Percentiles rank a stretch among this genome's conserved stretches.
These are phyloP conservation scores for Phylloboletellus chloephorus DNA, from an alignment of 1,284 basidiomycete genomes.

Conservation along the genomic window DNA sequence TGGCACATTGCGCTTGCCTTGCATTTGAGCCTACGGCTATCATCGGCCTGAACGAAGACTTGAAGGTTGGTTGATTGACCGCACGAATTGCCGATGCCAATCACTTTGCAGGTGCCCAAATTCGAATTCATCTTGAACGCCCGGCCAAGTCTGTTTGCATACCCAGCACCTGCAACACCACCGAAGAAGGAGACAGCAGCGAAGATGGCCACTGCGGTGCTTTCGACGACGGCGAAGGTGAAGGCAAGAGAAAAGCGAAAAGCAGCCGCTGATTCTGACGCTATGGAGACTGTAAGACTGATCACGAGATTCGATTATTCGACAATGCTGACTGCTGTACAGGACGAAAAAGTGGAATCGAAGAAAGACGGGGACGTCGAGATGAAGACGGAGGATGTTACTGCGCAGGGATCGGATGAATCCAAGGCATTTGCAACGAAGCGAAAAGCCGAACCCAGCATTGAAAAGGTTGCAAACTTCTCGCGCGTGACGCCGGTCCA, in stretches of 20 bases:
- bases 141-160: conserved; percentile 84
- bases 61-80: conserved; percentile 55
- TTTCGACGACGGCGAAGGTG: conserved; percentile 92
- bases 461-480: conserved; percentile 81
- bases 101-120: conserved; percentile 64
- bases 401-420: conserved; percentile 54
- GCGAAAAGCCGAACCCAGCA: conserved; percentile 71
- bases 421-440: conserved; percentile 40
- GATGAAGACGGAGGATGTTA: conserved; percentile 63
- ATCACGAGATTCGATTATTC: neutral
- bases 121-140: conserved; percentile 89
- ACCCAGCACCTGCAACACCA: conserved; percentile 78
- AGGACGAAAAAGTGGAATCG: conserved; percentile 52
- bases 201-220: conserved; percentile 87
- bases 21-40: conserved; percentile 93
- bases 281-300: conserved; percentile 74
- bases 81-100: conserved; percentile 5
- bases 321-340: conserved; percentile 8
- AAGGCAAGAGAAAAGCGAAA: conserved; percentile 90
- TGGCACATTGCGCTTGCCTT: conserved; percentile 89
- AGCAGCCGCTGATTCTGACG: conserved; percentile 71
- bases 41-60: conserved; percentile 80
- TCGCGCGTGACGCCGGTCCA: conserved; percentile 92
- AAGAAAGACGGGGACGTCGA: conserved; percentile 67
- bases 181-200: conserved; percentile 87